Evolutionary conservation across 495 filamentous ascomycete genomes (phyloP).

Genomic region (Cryomyces minteri): DNA sequence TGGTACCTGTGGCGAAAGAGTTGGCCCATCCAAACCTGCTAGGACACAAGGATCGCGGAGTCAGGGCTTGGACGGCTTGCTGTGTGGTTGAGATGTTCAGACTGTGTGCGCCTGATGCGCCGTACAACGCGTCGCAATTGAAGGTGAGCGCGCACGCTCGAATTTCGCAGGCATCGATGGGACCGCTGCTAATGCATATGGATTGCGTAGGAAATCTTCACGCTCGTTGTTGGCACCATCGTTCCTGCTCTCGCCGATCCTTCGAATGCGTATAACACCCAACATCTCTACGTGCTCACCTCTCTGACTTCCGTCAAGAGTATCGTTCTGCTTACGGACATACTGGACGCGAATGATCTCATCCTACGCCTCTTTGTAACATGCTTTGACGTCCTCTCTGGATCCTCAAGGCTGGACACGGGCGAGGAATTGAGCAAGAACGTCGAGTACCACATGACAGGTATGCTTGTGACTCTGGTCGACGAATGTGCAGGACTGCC

Average conservation of each 20-base stretch:
- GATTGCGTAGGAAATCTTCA: conserved; percentile 66
- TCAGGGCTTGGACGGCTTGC: conserved; percentile 71
- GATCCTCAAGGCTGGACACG: conserved; percentile 47
- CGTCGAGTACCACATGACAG: conserved; percentile 82
- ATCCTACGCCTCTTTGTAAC: conserved; percentile 62
- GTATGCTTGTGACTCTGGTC: conserved; percentile 63
- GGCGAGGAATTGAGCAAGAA: conserved; percentile 74
- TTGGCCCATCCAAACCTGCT: conserved; percentile 67
- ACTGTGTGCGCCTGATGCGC: conserved; percentile 88
- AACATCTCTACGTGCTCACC: conserved; percentile 76
- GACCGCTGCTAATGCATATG: not conserved
- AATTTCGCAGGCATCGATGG: not conserved
- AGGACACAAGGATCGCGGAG: conserved; percentile 79
- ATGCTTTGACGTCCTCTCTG: conserved; percentile 87
- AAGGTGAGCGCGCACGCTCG: conserved; percentile 39
- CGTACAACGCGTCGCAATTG: conserved; percentile 74
- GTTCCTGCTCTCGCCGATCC: conserved; percentile 77
- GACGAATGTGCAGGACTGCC: conserved; percentile 76
- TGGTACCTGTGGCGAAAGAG: conserved; percentile 74
- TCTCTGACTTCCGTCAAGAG: conserved; percentile 89
- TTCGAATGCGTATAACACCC: conserved; percentile 75
- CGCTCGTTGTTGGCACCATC: conserved; percentile 62
- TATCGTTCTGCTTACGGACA: conserved; percentile 81
- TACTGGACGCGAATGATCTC: conserved; percentile 58
- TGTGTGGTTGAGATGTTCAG: conserved; percentile 89